Percentiles rank a stretch among this genome's conserved stretches.
Conservation (phyloP, 2,329 filamentous ascomycete species). For the Trematosphaeria pertusa region DNA sequence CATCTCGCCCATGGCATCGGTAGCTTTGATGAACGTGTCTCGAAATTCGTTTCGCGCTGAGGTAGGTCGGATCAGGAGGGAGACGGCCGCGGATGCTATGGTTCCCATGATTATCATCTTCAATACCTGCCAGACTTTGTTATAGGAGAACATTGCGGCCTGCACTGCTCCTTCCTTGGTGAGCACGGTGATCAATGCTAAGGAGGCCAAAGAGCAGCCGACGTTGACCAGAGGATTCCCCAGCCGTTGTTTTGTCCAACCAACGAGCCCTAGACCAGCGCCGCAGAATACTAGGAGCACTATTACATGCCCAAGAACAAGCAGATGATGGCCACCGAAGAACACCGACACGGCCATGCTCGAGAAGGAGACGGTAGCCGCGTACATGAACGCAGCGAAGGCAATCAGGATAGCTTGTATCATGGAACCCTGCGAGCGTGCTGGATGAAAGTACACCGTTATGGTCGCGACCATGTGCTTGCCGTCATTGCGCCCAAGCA, state of each 20-base stretch:
- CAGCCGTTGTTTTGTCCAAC: slow-evolving; percentile 83
- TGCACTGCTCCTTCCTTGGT: slow-evolving; percentile 92
- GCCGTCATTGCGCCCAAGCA: slow-evolving; percentile 83
- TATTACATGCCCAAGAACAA: slow-evolving; percentile 76
- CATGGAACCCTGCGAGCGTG: slow-evolving; percentile 87
- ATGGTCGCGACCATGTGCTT: slow-evolving; percentile 95
- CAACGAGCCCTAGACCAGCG: slow-evolving; percentile 84
- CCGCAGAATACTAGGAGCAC: slow-evolving; percentile 86
- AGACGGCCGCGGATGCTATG: slow-evolving; percentile 57
- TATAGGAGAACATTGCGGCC: slow-evolving; percentile 78
- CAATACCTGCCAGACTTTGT: slow-evolving; percentile 76
- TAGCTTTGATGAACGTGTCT: slow-evolving; percentile 74
- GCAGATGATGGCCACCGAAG: slow-evolving; percentile 72
- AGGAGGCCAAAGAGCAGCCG: slow-evolving; percentile 78
- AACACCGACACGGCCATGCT: slow-evolving; percentile 90
- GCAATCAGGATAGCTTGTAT: slow-evolving; percentile 82
- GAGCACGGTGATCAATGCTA: slow-evolving; percentile 87
- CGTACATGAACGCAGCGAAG: slow-evolving; percentile 78
- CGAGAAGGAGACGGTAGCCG: slow-evolving; percentile 74
- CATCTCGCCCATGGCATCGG: slow-evolving; percentile 79
- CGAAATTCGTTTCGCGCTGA: slow-evolving; percentile 78
- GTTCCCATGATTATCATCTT: slow-evolving; percentile 65
- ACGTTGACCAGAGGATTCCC: slow-evolving; percentile 83
- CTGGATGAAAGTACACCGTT: slow-evolving; percentile 94
- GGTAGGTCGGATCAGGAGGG: slow-evolving; percentile 77